These are phyloP conservation scores for Bretziella fagacearum DNA, from an alignment of 2,329 filamentous ascomycete genomes.

Conservation along the genomic window DNA sequence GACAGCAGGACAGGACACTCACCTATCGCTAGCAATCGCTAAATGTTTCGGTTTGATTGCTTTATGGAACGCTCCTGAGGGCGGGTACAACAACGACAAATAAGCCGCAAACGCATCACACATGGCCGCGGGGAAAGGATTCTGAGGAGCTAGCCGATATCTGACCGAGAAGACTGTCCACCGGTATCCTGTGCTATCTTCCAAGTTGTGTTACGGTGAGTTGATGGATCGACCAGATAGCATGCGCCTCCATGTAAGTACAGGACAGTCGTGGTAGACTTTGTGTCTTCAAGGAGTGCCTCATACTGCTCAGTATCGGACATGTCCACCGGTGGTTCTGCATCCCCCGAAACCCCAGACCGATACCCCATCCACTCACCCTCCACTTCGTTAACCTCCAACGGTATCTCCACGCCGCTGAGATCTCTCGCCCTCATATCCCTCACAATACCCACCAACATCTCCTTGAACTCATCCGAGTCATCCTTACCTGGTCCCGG, in stretches of 20 bases:
- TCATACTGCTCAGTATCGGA: slow-evolving; percentile 48
- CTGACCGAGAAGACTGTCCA: slow-evolving; percentile 56
- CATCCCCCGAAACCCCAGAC: slow-evolving; percentile 30
- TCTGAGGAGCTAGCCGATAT: slow-evolving; percentile 58
- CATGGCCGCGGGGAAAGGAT: slow-evolving; percentile 57
- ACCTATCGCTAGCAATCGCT: slow-evolving; percentile 55
- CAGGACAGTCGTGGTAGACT: slow-evolving; percentile 44
- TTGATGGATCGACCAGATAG: slow-evolving; percentile 52
- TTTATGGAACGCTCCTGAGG: slow-evolving; percentile 46
- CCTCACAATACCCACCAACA: slow-evolving; percentile 40
- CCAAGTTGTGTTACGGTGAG: slow-evolving; percentile 41
- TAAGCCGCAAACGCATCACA: slow-evolving; percentile 59
- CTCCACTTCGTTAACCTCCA: slow-evolving; percentile 30
- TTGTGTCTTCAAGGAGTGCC: slow-evolving; percentile 50
- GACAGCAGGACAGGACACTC: too few relatives aligned
- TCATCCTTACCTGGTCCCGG: slow-evolving; percentile 40
- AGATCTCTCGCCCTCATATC: slow-evolving; percentile 22
- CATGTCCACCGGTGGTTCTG: slow-evolving; percentile 35
- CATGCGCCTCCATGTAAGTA: slow-evolving; percentile 67
- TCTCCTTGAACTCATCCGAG: slow-evolving; percentile 28
- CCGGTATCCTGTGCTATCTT: slow-evolving; percentile 48
- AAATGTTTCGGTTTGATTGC: slow-evolving; percentile 48
- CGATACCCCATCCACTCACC: slow-evolving; percentile 65
- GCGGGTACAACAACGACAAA: slow-evolving; percentile 55
- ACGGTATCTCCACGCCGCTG: neutral